Conservation (phyloP, 2,329 filamentous ascomycete species). For the Colletotrichum sp. region DNA sequence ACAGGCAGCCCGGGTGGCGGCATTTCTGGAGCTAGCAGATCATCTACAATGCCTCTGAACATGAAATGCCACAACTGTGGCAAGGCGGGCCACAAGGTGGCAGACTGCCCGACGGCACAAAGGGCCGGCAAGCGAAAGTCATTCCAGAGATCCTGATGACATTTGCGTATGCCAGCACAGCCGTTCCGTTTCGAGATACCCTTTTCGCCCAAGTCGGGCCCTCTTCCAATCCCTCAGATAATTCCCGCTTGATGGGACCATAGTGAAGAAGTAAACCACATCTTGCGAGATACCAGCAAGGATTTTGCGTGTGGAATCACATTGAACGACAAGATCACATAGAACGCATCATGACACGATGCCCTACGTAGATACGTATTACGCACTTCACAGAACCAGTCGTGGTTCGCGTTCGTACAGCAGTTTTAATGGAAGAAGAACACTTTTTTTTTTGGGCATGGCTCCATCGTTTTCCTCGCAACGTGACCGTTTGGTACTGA, state of each 20-base stretch:
- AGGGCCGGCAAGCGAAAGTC: slow-evolving; percentile 5
- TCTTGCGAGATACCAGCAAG: neutral
- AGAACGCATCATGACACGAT: neutral
- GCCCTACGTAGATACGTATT: neutral
- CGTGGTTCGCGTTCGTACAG: neutral
- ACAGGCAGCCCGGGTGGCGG: neutral
- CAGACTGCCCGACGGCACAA: slow-evolving; percentile 53
- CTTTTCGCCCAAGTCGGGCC: neutral
- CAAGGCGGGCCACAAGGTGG: slow-evolving; percentile 63
- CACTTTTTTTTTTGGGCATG: neutral
- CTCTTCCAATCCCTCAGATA: neutral
- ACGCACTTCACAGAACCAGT: neutral
- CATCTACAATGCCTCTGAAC: slow-evolving; percentile 33
- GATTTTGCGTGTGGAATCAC: neutral
- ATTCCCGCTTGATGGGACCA: neutral
- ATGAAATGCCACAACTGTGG: slow-evolving; percentile 66
- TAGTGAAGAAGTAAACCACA: neutral
- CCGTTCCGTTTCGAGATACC: slow-evolving; percentile 10
- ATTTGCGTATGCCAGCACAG: neutral
- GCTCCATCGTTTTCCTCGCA: neutral
- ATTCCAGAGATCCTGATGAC: neutral
- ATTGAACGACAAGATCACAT: neutral
- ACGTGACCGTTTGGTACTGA: neutral
- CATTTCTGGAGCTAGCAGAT: slow-evolving; percentile 17
- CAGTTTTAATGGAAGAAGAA: neutral